Percentiles rank a stretch among this genome's conserved stretches.
phyloP scores from a whole-genome alignment of 345 rosid species.

The Ceriops decandra region DNA sequence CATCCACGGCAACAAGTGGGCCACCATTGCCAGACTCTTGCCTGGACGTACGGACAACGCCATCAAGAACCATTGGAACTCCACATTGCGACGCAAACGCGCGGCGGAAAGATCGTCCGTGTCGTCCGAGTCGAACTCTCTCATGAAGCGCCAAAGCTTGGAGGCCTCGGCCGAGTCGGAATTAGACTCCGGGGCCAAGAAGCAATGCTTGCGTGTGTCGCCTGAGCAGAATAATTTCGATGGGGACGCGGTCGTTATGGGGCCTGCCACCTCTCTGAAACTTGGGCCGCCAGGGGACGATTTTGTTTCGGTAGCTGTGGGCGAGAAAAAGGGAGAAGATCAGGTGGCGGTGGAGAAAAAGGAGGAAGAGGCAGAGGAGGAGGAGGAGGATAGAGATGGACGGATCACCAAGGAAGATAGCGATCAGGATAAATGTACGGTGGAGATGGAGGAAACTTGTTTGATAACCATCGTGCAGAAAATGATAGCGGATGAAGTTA shows the following conservation, averaged over 20 bases:
- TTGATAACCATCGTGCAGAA: constrained; percentile 44
- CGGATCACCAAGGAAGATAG: background rate
- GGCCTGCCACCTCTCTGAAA: constrained; percentile 37
- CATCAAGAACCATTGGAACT: constrained; percentile 69
- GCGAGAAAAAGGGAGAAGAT: constrained; percentile 9
- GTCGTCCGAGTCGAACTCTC: constrained; percentile 37
- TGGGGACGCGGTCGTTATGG: constrained; percentile 8
- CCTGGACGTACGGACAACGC: constrained; percentile 72
- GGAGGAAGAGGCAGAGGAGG: background rate
- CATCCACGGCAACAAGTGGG: constrained; percentile 66
- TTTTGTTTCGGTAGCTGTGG: background rate
- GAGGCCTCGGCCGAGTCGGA: constrained; percentile 24
- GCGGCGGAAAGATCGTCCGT: constrained; percentile 22
- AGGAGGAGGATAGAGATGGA: background rate
- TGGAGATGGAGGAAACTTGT: constrained; percentile 27
- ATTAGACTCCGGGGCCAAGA: constrained; percentile 28
- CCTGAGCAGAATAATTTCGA: constrained; percentile 16
- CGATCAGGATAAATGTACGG: background rate
- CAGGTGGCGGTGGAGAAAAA: background rate
- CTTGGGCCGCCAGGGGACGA: constrained; percentile 46
- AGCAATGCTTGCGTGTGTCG: constrained; percentile 21
- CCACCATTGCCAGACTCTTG: constrained; percentile 54
- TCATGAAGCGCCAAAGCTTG: constrained; percentile 15
- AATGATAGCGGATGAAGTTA: constrained; percentile 54
- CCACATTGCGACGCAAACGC: constrained; percentile 43